These are phyloP conservation scores for Fusarium pseudocircinatum DNA, from an alignment of 2,329 filamentous ascomycete species.

Conservation along the genomic window DNA sequence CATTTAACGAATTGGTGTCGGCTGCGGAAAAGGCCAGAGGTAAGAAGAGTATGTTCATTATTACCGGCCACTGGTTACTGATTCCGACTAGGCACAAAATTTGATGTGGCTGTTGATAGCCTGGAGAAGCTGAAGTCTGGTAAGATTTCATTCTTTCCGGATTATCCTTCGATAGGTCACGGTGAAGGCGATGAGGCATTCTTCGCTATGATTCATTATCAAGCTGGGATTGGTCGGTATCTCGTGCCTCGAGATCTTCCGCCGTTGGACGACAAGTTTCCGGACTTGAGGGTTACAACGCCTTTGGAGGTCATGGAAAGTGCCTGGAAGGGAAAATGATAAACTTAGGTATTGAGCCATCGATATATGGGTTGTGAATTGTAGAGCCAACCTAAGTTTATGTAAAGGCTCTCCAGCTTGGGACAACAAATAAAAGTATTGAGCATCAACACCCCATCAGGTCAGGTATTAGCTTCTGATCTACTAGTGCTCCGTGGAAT, in stretches of 20 bases:
- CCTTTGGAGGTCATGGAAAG: constrained; percentile 30
- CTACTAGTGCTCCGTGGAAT: background rate
- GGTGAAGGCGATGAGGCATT: constrained; percentile 28
- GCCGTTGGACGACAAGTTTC: constrained; percentile 21
- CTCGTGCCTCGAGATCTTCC: background rate
- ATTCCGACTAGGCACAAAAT: constrained; percentile 11
- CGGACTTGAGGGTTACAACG: constrained; percentile 16
- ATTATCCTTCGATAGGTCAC: constrained; percentile 33
- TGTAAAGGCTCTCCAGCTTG: no score
- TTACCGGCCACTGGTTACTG: rapidly evolving
- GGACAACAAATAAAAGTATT: no score
- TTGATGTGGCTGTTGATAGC: constrained; percentile 20
- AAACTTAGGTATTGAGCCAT: no score
- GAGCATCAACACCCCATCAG: no score
- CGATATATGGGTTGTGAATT: no score
- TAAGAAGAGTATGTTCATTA: background rate
- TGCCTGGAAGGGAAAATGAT: constrained; percentile 19
- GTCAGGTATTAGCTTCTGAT: no score
- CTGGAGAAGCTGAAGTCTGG: constrained; percentile 38
- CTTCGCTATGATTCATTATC: constrained; percentile 35
- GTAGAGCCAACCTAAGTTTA: rapidly evolving
- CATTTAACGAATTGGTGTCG: constrained; percentile 22
- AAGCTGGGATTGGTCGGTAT: constrained; percentile 20
- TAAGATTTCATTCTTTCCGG: constrained; percentile 34
- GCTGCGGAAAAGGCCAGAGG: constrained; percentile 26